Percentiles rank a stretch among this genome's conserved stretches.
phyloP scores from a whole-genome alignment of 1,284 basidiomycete genomes.

The Puccinia brachypodii region DNA sequence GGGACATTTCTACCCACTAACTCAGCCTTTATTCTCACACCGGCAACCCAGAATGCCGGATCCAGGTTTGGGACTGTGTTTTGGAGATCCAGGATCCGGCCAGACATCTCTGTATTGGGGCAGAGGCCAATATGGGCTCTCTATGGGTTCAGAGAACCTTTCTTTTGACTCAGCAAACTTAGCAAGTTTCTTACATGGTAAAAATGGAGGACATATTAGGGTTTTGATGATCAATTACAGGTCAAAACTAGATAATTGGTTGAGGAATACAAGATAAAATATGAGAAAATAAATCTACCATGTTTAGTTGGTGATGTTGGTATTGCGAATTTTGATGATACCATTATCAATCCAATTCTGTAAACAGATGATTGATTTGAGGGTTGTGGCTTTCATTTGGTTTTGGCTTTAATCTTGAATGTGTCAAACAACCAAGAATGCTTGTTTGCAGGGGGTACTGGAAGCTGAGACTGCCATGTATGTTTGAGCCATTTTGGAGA shows the following conservation, averaged over 20 bases:
- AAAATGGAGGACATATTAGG: too few species aligned
- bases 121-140: not conserved
- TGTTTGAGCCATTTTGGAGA: constrained; percentile 4
- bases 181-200: too few species aligned
- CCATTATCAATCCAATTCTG: constrained; percentile 2
- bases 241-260: too few species aligned
- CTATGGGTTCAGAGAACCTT: not conserved
- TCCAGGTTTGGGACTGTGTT: not conserved
- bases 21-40: too few species aligned
- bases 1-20: too few species aligned
- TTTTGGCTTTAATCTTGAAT: constrained; percentile 1
- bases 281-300: too few species aligned
- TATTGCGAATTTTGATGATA: not conserved
- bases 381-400: not conserved
- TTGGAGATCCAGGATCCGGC: not conserved
- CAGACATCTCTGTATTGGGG: not conserved
- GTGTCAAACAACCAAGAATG: constrained; percentile 9
- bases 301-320: not conserved
- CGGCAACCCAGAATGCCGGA: not conserved
- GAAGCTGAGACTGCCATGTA: constrained; percentile 12
- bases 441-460: not conserved
- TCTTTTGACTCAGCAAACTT: not conserved
- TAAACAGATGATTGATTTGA: constrained; percentile 8
- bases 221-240: too few species aligned
- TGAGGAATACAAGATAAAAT: not conserved